Conservation (phyloP, 2,329 filamentous ascomycete species). For the Verticillium nubilum region DNA sequence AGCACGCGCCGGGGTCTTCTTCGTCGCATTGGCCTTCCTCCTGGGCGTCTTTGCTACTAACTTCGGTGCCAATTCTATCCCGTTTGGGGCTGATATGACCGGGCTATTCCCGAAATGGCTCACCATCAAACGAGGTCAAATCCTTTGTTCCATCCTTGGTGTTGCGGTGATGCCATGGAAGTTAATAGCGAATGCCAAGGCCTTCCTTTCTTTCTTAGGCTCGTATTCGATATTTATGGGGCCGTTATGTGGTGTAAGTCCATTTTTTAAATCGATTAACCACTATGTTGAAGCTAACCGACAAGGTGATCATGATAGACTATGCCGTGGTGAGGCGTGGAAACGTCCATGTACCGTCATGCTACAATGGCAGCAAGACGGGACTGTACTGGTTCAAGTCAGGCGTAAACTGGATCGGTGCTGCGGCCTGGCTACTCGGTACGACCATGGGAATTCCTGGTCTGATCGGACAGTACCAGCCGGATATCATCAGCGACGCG, state of each 20-base stretch:
- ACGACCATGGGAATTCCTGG: constrained; percentile 19
- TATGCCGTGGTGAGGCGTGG: constrained; percentile 25
- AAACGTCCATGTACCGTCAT: constrained; percentile 23
- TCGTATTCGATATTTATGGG: constrained; percentile 22
- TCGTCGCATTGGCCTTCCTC: constrained; percentile 18
- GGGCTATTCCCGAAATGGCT: constrained; percentile 23
- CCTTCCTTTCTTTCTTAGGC: constrained; percentile 18
- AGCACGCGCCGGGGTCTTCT: constrained; percentile 25
- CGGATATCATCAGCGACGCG: constrained; percentile 15
- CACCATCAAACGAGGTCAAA: constrained; percentile 24
- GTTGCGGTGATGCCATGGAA: constrained; percentile 26
- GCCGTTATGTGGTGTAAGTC: constrained; percentile 14
- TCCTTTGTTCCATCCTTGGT: constrained; percentile 23
- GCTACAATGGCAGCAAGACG: constrained; percentile 19
- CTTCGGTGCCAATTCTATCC: constrained; percentile 23
- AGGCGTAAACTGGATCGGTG: constrained; percentile 23
- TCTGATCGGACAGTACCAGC: constrained; percentile 20
- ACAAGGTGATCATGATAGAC: constrained; percentile 24
- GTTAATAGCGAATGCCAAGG: constrained; percentile 15
- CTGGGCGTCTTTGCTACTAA: constrained; percentile 18
- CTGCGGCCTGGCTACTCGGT: constrained; percentile 18
- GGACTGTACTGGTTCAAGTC: constrained; percentile 25
- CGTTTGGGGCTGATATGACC: constrained; percentile 26
- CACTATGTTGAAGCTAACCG: neutral
- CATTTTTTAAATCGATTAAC: constrained; percentile 1